Conservation (phyloP, 1,284 basidiomycete genomes). For the Xanthoconium separans region DNA sequence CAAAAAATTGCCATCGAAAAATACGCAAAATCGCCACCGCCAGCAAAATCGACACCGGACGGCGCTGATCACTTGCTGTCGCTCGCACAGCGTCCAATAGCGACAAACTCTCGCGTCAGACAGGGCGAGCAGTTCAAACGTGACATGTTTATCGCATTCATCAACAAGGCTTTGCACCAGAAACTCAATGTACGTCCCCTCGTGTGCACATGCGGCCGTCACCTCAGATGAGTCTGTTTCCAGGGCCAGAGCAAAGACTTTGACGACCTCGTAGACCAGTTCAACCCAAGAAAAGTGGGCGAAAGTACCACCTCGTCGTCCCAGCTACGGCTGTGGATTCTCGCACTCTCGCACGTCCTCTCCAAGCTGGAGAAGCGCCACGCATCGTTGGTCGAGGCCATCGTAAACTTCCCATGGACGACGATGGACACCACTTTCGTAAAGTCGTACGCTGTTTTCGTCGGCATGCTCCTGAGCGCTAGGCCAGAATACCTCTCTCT, state of each 20-base stretch:
- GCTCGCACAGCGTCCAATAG: conserved; percentile 58
- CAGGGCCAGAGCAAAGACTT: conserved; percentile 68
- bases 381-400: conserved; percentile 81
- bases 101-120: conserved; percentile 74
- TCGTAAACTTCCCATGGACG: conserved; percentile 90
- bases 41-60: conserved; percentile 33
- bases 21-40: conserved; percentile 40
- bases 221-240: conserved; percentile 9
- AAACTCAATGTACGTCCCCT: conserved; percentile 57
- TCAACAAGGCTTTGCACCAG: conserved; percentile 79
- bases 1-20: conserved; percentile 43
- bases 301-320: conserved; percentile 43
- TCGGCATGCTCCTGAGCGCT: conserved; percentile 92
- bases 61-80: conserved; percentile 29
- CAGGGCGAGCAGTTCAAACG: conserved; percentile 72
- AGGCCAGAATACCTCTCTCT: conserved; percentile 88
- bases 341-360: conserved; percentile 76
- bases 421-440: conserved; percentile 83
- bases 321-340: conserved; percentile 71
- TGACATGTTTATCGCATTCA: conserved; percentile 84
- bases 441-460: conserved; percentile 83
- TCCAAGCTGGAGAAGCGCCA: conserved; percentile 82
- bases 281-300: conserved; percentile 51
- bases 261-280: conserved; percentile 71
- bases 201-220: conserved; percentile 13